Evolutionary conservation across 1,284 basidiomycete genomes (phyloP).

Genomic region (Apiotrichum mycotoxinovorans): DNA sequence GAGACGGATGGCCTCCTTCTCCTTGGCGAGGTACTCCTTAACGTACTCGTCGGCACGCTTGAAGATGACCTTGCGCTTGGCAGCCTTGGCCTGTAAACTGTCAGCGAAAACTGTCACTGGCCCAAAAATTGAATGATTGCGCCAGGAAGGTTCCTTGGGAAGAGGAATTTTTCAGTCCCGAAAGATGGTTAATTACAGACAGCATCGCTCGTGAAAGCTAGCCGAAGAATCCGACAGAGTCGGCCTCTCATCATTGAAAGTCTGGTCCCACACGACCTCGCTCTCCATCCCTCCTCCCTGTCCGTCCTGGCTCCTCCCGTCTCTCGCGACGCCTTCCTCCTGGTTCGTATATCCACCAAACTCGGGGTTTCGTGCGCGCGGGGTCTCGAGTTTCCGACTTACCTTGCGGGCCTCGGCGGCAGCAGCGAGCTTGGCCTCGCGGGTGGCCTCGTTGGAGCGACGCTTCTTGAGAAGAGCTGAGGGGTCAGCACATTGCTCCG

Average conservation of each 20-base stretch:
- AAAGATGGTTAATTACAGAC: conserved; percentile 94
- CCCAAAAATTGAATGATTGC: not conserved
- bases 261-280: not conserved
- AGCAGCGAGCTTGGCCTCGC: conserved; percentile 88
- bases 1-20: conserved; percentile 95
- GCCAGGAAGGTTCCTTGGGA: conserved; percentile 1
- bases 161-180: conserved; percentile 68
- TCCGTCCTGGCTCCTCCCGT: not conserved
- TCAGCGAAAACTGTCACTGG: not conserved
- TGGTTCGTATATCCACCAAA: not conserved
- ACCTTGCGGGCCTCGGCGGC: conserved; percentile 90
- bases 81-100: conserved; percentile 66
- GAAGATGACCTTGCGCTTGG: conserved; percentile 97
- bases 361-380: not conserved
- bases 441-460: conserved; percentile 95
- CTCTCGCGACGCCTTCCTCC: not conserved
- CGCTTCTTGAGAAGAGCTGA: conserved; percentile 99
- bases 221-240: conserved; percentile 46
- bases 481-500: conserved; percentile 69
- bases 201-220: conserved; percentile 57
- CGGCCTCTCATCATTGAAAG: conserved; percentile 71
- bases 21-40: conserved; percentile 89
- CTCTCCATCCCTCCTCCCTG: not conserved
- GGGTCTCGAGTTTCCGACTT: conserved; percentile 39
- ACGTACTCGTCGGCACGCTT: conserved; percentile 99